phyloP scores from a whole-genome alignment of 116 monocot genomes.

The Cymodocea nodosa region DNA sequence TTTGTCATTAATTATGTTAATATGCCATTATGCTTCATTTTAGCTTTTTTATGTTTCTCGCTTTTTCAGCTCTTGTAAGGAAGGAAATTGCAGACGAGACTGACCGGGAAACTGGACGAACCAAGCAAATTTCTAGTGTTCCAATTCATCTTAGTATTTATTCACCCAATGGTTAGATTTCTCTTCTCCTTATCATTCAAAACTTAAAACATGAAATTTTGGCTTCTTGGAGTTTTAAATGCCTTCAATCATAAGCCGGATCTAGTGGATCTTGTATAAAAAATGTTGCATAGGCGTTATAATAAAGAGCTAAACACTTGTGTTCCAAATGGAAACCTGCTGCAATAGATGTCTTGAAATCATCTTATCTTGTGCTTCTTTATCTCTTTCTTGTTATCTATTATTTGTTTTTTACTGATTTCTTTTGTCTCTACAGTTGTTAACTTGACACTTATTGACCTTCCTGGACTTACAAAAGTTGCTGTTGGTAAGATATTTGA shows the following conservation, averaged over 20 bases:
- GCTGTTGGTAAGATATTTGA: slow-evolving; percentile 68
- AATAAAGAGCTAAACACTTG: not conserved
- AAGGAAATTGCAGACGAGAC: slow-evolving; percentile 87
- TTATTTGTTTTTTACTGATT: slow-evolving; percentile 3
- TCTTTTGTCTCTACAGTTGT: slow-evolving; percentile 49
- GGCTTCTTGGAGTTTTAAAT: not conserved
- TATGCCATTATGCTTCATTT: not conserved
- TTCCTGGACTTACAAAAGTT: slow-evolving; percentile 93
- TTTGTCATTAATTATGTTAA: not conserved
- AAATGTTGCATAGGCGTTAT: not conserved
- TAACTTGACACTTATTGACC: slow-evolving; percentile 85
- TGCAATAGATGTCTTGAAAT: too few species aligned
- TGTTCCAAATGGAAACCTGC: not conserved
- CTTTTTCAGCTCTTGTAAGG: slow-evolving; percentile 57
- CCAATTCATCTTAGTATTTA: slow-evolving; percentile 91
- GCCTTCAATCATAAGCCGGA: too few species aligned
- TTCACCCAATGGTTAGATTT: slow-evolving; percentile 63
- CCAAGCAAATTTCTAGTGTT: slow-evolving; percentile 58
- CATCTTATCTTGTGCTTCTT: not conserved
- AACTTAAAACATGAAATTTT: not conserved
- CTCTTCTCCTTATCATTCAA: not conserved
- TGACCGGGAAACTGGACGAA: slow-evolving; percentile 60
- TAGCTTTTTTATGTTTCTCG: not conserved
- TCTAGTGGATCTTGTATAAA: not conserved
- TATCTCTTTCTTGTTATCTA: not conserved